A percentile compares a stretch with the other conserved stretches of the same genome.
Evolutionary conservation across 2,329 filamentous ascomycete species (phyloP).

Genomic region (Grosmannia clavigera): DNA sequence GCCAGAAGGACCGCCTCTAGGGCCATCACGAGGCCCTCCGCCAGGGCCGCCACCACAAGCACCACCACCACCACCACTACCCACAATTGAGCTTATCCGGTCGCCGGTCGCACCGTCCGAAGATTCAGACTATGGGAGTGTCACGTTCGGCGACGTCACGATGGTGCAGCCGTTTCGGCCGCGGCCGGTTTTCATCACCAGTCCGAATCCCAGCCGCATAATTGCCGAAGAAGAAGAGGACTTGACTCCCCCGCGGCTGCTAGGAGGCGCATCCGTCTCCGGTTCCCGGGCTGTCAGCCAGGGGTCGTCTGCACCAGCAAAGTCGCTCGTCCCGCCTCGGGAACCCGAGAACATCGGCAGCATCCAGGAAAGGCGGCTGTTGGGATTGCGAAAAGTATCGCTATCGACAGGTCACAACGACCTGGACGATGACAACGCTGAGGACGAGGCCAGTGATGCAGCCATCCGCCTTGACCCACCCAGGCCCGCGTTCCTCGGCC

Average conservation of each 20-base stretch:
- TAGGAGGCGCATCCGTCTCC: not conserved
- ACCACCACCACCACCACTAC: not conserved
- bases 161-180: slow-evolving; percentile 12
- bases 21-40: not conserved
- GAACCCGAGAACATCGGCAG: not conserved
- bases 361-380: not conserved
- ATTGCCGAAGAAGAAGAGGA: slow-evolving; percentile 2
- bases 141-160: slow-evolving; percentile 9
- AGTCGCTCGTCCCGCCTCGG: not conserved
- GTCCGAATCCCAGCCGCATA: slow-evolving; percentile 5
- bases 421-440: not conserved
- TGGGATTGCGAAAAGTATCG: not conserved
- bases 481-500: slow-evolving; percentile 1
- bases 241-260: slow-evolving; percentile 5
- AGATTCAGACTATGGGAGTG: slow-evolving; percentile 11
- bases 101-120: slow-evolving; percentile 7
- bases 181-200: slow-evolving; percentile 11
- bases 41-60: not conserved
- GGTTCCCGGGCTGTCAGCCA: not conserved
- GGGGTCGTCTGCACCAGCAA: not conserved
- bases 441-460: not conserved
- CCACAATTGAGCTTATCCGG: not conserved
- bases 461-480: slow-evolving; percentile 9
- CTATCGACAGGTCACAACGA: not conserved
- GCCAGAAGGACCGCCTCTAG: not conserved